Conservation (phyloP, 768 basidiomycete genomes). For the Paxillus involutus region DNA sequence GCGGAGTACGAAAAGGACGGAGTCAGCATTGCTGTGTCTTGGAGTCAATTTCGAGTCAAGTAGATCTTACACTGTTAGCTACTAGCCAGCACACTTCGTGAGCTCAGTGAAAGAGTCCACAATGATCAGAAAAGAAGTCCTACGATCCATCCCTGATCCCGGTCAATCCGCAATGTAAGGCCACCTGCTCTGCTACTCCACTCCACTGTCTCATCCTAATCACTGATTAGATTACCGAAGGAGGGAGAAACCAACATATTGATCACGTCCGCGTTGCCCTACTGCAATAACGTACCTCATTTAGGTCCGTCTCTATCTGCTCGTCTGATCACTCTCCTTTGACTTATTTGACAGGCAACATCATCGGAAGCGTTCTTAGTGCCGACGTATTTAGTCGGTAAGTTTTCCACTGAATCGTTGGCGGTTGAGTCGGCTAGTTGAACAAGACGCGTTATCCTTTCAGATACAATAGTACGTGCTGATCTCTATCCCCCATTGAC, state of each 20-base stretch:
- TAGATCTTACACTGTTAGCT: no score
- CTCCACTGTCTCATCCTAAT: background rate
- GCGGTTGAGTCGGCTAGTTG: slow-evolving; percentile 1
- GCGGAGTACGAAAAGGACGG: no score
- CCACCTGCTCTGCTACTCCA: background rate
- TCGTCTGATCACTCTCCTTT: slow-evolving; percentile 9
- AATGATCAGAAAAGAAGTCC: slow-evolving; percentile 56
- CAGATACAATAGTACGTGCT: slow-evolving; percentile 61
- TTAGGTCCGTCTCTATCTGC: slow-evolving; percentile 54
- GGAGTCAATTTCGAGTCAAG: no score
- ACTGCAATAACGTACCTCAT: slow-evolving; percentile 97
- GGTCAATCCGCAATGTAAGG: slow-evolving; percentile 50
- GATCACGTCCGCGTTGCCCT: slow-evolving; percentile 93
- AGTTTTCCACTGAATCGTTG: slow-evolving; percentile 26
- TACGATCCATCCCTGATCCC: slow-evolving; percentile 52
- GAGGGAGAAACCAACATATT: slow-evolving; percentile 86
- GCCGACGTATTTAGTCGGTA: slow-evolving; percentile 96
- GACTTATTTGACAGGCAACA: slow-evolving; percentile 55
- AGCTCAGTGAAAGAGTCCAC: background rate
- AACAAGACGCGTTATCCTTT: slow-evolving; percentile 1
- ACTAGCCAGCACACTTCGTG: background rate
- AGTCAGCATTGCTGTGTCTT: no score
- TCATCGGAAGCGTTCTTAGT: slow-evolving; percentile 94
- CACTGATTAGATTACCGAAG: slow-evolving; percentile 60
- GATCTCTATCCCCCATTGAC: background rate